Conservation (phyloP, 129 eudicot genomes). For the Flaveria robusta region DNA sequence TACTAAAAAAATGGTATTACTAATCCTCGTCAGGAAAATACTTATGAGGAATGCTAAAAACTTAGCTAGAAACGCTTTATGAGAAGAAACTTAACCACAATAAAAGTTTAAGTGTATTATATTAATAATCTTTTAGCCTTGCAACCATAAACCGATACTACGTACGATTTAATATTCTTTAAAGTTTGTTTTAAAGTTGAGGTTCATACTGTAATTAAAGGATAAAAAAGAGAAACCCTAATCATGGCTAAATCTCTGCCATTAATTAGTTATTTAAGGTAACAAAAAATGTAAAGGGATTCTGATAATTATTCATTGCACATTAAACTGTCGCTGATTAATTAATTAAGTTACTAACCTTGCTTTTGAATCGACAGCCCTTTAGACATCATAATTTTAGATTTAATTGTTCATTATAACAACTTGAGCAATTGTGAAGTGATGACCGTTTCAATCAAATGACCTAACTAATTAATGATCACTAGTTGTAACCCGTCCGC, state of each 20-base stretch:
- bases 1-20: no score
- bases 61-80: no score
- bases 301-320: neutral
- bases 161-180: no score
- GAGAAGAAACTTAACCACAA: no score
- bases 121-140: no score
- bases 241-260: neutral
- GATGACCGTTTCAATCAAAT: slow-evolving; percentile 37
- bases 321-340: neutral
- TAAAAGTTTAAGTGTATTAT: no score
- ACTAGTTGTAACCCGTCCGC: no score
- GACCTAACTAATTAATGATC: slow-evolving; percentile 29
- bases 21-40: no score
- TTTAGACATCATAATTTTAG: slow-evolving; percentile 21
- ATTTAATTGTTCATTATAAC: slow-evolving; percentile 18
- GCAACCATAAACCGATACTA: no score
- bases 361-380: slow-evolving; percentile 28
- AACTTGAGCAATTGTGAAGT: slow-evolving; percentile 30
- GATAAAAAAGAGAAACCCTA: neutral
- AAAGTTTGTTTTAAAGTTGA: neutral
- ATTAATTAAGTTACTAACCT: neutral
- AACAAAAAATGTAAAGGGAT: neutral
- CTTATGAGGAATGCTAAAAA: no score
- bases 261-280: neutral
- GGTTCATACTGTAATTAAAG: neutral